Conservation (phyloP, 179 eudicot genomes). For the Silene noctiflora region DNA sequence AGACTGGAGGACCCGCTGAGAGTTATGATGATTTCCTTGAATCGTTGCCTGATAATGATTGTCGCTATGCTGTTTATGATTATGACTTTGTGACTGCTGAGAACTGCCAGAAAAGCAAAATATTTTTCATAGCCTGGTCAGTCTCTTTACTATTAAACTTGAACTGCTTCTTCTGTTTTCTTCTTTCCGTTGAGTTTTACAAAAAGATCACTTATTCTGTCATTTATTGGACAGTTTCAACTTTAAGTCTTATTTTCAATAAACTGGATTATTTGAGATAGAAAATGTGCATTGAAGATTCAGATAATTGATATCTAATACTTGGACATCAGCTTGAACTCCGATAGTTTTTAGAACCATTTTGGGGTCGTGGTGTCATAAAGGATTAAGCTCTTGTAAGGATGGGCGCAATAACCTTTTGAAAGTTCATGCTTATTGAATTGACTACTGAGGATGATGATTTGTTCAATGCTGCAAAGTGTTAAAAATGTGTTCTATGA, state of each 20-base stretch:
- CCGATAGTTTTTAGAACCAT: no score
- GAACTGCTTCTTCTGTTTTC: not conserved
- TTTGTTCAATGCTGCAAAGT: no score
- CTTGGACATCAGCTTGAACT: no score
- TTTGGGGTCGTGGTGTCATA: no score
- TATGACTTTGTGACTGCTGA: conserved; percentile 68
- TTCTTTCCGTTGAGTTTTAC: not conserved
- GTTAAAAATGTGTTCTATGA: no score
- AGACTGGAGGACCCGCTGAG: conserved; percentile 65
- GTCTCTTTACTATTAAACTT: conserved; percentile 23
- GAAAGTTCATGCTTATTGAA: no score
- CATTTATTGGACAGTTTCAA: not conserved
- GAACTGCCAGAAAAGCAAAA: conserved; percentile 76
- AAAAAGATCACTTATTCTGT: not conserved
- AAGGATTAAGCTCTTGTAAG: no score
- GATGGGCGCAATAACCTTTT: no score
- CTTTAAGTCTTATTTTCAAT: not conserved
- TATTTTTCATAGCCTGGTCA: conserved; percentile 70
- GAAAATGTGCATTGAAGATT: no score
- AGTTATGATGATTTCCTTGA: conserved; percentile 67
- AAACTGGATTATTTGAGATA: no score
- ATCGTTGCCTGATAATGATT: conserved; percentile 70
- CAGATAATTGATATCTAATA: no score
- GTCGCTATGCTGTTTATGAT: conserved; percentile 71
- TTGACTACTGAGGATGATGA: no score